Evolutionary conservation across 2,329 filamentous ascomycete species (phyloP).

Genomic region (Trichoderma sp.): DNA sequence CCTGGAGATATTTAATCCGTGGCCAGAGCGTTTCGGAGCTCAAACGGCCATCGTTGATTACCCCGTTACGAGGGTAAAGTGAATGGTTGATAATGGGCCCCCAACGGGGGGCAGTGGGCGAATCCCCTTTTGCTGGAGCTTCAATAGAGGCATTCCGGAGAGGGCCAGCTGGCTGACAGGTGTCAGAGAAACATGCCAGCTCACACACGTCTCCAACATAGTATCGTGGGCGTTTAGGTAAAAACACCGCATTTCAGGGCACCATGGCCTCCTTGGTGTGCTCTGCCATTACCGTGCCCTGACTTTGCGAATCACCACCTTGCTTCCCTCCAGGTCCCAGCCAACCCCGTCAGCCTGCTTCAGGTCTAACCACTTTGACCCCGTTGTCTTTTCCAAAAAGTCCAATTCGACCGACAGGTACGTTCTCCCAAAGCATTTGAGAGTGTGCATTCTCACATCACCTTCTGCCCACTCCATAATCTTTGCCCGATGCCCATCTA

Average conservation of each 20-base stretch:
- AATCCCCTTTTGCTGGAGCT: neutral
- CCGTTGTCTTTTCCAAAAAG: slow-evolving; percentile 68
- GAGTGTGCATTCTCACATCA: slow-evolving; percentile 68
- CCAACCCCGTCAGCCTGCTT: slow-evolving; percentile 69
- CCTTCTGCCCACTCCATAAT: slow-evolving; percentile 81
- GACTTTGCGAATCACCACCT: slow-evolving; percentile 69
- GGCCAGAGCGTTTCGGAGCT: neutral
- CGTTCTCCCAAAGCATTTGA: slow-evolving; percentile 82
- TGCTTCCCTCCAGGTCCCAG: slow-evolving; percentile 74
- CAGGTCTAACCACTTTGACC: slow-evolving; percentile 70
- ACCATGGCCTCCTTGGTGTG: neutral
- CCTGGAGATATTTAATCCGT: slow-evolving; percentile 1
- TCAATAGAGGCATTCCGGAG: neutral
- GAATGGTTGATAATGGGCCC: slow-evolving; percentile 4
- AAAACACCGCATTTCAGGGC: neutral
- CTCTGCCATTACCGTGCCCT: slow-evolving; percentile 38
- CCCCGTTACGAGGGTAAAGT: slow-evolving; percentile 2
- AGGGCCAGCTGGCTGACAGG: neutral
- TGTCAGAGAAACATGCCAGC: neutral
- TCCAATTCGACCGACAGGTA: slow-evolving; percentile 71
- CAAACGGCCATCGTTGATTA: neutral
- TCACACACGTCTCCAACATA: neutral
- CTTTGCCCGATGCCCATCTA: slow-evolving; percentile 76
- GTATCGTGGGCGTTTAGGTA: neutral
- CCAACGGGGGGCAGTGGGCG: neutral